Percentiles rank a stretch among this genome's conserved stretches.
Conservation (phyloP, 2,329 filamentous ascomycete genomes). For the Colletotrichum shisoi region DNA sequence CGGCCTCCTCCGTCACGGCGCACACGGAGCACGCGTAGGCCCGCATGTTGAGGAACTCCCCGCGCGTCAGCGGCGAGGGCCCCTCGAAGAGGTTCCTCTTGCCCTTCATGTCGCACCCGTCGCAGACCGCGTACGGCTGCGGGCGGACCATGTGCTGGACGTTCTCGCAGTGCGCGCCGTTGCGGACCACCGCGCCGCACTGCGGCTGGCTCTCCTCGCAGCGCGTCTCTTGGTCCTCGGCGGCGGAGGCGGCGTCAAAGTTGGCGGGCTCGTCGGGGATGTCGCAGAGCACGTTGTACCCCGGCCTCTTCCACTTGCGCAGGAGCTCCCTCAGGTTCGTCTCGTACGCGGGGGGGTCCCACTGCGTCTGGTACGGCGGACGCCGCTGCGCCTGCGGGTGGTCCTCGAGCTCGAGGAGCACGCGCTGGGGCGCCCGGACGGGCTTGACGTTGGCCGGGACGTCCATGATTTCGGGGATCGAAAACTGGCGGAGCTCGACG, state of each 20-base stretch:
- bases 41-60: slow-evolving; percentile 48
- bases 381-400: background rate
- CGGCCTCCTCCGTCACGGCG: slow-evolving; percentile 23
- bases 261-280: slow-evolving; percentile 31
- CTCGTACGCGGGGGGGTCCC: slow-evolving; percentile 8
- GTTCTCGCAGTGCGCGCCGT: slow-evolving; percentile 40
- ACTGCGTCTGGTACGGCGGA: slow-evolving; percentile 9
- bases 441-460: slow-evolving; percentile 8
- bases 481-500: slow-evolving; percentile 26
- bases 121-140: slow-evolving; percentile 39
- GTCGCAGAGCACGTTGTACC: slow-evolving; percentile 32
- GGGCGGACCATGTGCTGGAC: slow-evolving; percentile 32
- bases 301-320: slow-evolving; percentile 30
- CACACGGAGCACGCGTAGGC: slow-evolving; percentile 50
- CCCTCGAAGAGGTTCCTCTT: slow-evolving; percentile 39
- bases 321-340: slow-evolving; percentile 20
- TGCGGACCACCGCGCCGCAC: background rate
- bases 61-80: slow-evolving; percentile 27
- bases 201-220: slow-evolving; percentile 26
- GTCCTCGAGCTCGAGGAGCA: slow-evolving; percentile 24
- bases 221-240: background rate
- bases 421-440: slow-evolving; percentile 7
- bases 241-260: background rate
- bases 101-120: slow-evolving; percentile 43
- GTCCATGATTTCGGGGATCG: slow-evolving; percentile 10